Conservation (phyloP, 2,329 filamentous ascomycete genomes). For the Salinomyces thailandicus region DNA sequence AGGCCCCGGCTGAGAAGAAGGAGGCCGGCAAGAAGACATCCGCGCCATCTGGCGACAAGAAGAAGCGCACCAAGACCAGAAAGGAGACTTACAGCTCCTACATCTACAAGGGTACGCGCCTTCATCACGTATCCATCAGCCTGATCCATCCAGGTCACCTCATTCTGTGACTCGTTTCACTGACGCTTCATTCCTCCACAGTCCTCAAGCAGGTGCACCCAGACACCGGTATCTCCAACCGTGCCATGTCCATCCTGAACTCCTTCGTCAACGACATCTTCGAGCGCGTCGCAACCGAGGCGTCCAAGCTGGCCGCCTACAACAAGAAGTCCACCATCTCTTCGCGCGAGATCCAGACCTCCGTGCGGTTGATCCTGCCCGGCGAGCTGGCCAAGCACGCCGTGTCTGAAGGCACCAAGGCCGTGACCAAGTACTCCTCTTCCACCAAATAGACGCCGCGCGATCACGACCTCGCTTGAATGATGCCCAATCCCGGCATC, state of each 20-base stretch:
- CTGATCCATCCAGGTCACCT: neutral
- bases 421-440: slow-evolving; percentile 99
- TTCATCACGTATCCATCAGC: slow-evolving; percentile 11
- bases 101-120: slow-evolving; percentile 92
- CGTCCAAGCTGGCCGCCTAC: slow-evolving; percentile 97
- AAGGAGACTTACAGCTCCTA: slow-evolving; percentile 99
- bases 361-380: slow-evolving; percentile 92
- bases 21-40: slow-evolving; percentile 99
- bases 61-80: slow-evolving; percentile 99
- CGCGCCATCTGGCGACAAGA: slow-evolving; percentile 91
- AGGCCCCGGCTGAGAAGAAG: slow-evolving; percentile 93
- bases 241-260: slow-evolving; percentile 99
- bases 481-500: too few species aligned
- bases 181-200: slow-evolving; percentile 39
- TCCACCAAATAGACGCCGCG: slow-evolving; percentile 78
- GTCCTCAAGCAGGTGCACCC: slow-evolving; percentile 99
- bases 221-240: slow-evolving; percentile 99
- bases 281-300: slow-evolving; percentile 96
- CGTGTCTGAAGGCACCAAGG: slow-evolving; percentile 98
- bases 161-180: slow-evolving; percentile 10
- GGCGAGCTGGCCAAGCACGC: slow-evolving; percentile 99
- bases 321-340: slow-evolving; percentile 99
- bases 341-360: slow-evolving; percentile 98
- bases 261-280: slow-evolving; percentile 99
- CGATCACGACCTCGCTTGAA: too few species aligned